These are phyloP conservation scores for Lentinus brumalis DNA, from an alignment of 768 basidiomycete genomes.

Conservation along the genomic window DNA sequence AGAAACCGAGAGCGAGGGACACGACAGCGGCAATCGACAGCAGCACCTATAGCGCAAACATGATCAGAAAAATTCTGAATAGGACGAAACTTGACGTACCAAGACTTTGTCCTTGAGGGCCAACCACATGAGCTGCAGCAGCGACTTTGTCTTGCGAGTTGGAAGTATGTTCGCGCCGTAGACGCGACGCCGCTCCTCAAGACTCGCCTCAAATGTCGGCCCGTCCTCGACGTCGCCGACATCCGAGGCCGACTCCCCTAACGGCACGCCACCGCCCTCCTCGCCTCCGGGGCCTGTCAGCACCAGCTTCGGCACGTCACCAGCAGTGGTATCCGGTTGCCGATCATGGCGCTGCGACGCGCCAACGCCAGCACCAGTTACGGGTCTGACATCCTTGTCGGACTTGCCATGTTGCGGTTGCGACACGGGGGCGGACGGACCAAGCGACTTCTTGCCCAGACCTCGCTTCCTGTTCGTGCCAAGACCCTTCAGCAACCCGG, in stretches of 20 bases:
- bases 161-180: constrained; percentile 59
- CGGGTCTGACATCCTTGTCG: constrained; percentile 18
- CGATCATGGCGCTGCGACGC: constrained; percentile 38
- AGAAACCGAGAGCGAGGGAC: constrained; percentile 91
- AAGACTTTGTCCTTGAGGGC: constrained; percentile 67
- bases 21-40: constrained; percentile 91
- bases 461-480: constrained; percentile 65
- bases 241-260: constrained; percentile 8
- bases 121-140: constrained; percentile 60
- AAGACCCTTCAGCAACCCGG: constrained; percentile 68
- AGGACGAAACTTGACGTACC: constrained; percentile 36
- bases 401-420: constrained; percentile 12
- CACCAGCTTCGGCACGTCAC: constrained; percentile 28
- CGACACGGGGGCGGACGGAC: constrained; percentile 6
- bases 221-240: constrained; percentile 16
- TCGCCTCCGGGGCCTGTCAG: constrained; percentile 27
- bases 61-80: background rate
- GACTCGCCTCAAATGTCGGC: constrained; percentile 34
- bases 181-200: constrained; percentile 48
- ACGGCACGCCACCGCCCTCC: constrained; percentile 15
- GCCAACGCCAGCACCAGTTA: constrained; percentile 32
- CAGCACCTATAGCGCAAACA: constrained; percentile 61
- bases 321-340: constrained; percentile 9
- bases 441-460: constrained; percentile 27
- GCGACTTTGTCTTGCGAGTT: constrained; percentile 45